Evolutionary conservation across 1,139 yeast species (phyloP).

Genomic region (Diutina rugosa): DNA sequence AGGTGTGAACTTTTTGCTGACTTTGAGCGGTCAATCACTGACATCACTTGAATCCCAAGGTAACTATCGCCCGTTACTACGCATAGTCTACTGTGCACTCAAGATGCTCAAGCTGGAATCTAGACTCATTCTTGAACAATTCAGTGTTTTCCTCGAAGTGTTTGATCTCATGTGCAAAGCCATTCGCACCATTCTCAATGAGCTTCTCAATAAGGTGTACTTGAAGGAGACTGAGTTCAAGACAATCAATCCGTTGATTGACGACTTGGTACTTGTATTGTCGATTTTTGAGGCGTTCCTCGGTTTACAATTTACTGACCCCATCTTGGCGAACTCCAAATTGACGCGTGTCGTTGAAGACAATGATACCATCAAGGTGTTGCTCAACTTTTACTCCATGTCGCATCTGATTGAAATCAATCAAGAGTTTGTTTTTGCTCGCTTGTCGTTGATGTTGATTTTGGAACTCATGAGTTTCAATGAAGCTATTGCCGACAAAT

Average conservation of each 20-base stretch:
- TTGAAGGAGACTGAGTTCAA: slow-evolving; percentile 17
- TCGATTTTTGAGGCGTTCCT: slow-evolving; percentile 15
- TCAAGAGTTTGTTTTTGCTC: slow-evolving; percentile 61
- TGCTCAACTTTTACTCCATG: slow-evolving; percentile 55
- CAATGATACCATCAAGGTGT: slow-evolving; percentile 47
- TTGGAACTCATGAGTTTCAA: slow-evolving; percentile 50
- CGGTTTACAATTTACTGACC: slow-evolving; percentile 30
- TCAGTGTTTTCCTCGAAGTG: slow-evolving; percentile 39
- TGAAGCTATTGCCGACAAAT: slow-evolving; percentile 51
- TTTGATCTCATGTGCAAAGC: slow-evolving; percentile 51
- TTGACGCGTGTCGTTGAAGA: slow-evolving; percentile 28
- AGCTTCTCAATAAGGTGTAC: slow-evolving; percentile 43
- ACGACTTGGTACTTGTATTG: slow-evolving; percentile 52
- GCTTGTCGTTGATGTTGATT: slow-evolving; percentile 54
- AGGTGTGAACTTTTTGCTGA: neutral
- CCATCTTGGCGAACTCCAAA: slow-evolving; percentile 34
- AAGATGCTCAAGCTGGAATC: slow-evolving; percentile 28
- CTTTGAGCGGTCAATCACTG: neutral
- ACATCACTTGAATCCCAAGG: neutral
- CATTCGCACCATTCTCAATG: slow-evolving; percentile 37
- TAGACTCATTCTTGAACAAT: slow-evolving; percentile 30
- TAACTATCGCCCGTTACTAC: slow-evolving; percentile 43
- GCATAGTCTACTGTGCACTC: slow-evolving; percentile 41
- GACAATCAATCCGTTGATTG: slow-evolving; percentile 31
- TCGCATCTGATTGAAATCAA: slow-evolving; percentile 51